Percentiles rank a stretch among this genome's conserved stretches.
Conservation (phyloP, 169 alveolate species). For the Cryptosporidium felis region DNA sequence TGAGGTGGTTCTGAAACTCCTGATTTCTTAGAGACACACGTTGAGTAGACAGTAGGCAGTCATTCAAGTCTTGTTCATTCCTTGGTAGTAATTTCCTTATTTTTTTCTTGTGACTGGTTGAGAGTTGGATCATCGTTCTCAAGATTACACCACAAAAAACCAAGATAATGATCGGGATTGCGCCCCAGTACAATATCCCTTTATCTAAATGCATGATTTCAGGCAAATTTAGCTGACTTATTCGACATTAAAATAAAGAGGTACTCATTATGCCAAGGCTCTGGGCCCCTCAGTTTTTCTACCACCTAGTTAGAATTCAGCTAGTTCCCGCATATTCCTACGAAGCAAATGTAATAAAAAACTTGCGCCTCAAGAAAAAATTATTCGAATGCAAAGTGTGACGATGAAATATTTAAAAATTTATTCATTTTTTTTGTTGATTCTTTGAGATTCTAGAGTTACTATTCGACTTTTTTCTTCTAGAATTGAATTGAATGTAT, state of each 20-base stretch:
- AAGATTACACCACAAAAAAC: constrained; percentile 63
- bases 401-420: no score
- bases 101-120: background rate
- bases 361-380: no score
- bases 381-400: no score
- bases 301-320: no score
- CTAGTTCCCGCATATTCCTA: no score
- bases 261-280: no score
- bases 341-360: no score
- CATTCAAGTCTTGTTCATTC: constrained; percentile 27
- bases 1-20: constrained; percentile 31
- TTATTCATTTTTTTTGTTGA: background rate
- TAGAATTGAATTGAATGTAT: background rate
- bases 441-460: background rate
- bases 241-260: no score
- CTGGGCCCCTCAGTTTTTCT: no score
- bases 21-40: constrained; percentile 25
- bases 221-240: no score
- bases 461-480: constrained; percentile 12
- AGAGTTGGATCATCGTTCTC: constrained; percentile 26
- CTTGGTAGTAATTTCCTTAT: background rate
- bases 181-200: constrained; percentile 19
- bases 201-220: constrained; percentile 10
- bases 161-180: constrained; percentile 20
- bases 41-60: constrained; percentile 17